Evolutionary conservation across 768 basidiomycete genomes (phyloP).

Genomic region (Kwoniella botswanensis): DNA sequence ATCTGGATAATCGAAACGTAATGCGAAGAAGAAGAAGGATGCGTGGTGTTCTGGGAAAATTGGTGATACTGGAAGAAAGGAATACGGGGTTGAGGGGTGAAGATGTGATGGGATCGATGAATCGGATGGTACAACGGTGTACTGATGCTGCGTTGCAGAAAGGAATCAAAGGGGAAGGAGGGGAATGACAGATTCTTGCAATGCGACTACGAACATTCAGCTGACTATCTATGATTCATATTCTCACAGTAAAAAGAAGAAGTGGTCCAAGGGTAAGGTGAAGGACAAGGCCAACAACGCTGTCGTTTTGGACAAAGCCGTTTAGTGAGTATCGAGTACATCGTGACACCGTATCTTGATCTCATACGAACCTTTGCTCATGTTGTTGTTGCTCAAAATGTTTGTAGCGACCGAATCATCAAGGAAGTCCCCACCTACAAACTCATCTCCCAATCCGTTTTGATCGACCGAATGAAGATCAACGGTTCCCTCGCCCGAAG

Average conservation of each 20-base stretch:
- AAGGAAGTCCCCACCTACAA: constrained; percentile 99
- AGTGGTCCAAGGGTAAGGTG: constrained; percentile 99
- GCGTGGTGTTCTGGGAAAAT: neutral
- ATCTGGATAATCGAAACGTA: neutral
- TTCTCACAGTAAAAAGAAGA: constrained; percentile 84
- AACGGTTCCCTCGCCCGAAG: constrained; percentile 91
- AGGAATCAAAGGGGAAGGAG: neutral
- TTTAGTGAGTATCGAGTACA: constrained; percentile 60
- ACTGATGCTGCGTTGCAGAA: neutral
- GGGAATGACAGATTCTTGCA: neutral
- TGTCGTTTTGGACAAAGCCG: constrained; percentile 90
- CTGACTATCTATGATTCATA: neutral
- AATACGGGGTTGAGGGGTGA: neutral
- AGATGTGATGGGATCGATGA: too few relatives aligned
- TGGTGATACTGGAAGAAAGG: constrained; percentile 8
- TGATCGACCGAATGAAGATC: constrained; percentile 97
- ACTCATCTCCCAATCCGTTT: constrained; percentile 95
- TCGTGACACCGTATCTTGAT: neutral
- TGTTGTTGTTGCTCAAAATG: neutral
- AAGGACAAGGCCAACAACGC: constrained; percentile 99
- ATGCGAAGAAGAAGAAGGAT: neutral
- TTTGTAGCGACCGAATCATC: constrained; percentile 67
- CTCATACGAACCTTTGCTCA: neutral
- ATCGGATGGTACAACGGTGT: too few relatives aligned
- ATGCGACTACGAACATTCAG: neutral